Conservation (phyloP, 2,329 filamentous ascomycete species). For the Monosporascus sp. region DNA sequence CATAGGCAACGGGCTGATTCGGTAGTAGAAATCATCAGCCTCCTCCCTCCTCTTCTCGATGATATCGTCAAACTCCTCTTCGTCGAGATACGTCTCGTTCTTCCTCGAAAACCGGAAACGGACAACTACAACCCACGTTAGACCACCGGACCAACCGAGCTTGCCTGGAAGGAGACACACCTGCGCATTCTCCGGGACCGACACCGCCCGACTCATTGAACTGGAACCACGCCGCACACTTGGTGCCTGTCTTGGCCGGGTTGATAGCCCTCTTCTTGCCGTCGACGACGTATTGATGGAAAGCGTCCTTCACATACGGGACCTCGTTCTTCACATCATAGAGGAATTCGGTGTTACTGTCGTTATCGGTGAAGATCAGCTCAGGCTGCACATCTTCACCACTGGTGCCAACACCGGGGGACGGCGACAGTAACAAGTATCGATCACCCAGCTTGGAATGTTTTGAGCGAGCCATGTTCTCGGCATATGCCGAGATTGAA, state of each 20-base stretch:
- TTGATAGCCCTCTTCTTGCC: conserved; percentile 78
- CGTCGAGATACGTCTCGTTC: conserved; percentile 74
- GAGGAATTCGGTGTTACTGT: conserved; percentile 76
- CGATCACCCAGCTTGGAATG: conserved; percentile 78
- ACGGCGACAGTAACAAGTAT: conserved; percentile 81
- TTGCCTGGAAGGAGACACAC: conserved; percentile 54
- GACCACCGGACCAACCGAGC: not conserved
- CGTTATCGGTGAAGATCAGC: conserved; percentile 90
- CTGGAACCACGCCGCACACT: conserved; percentile 84
- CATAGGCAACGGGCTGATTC: conserved; percentile 90
- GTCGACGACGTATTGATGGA: conserved; percentile 82
- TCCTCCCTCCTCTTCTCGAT: conserved; percentile 83
- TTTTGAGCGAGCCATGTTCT: conserved; percentile 67
- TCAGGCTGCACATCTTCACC: conserved; percentile 80
- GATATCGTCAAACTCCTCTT: conserved; percentile 86
- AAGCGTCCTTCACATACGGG: conserved; percentile 90
- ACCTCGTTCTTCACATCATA: conserved; percentile 75
- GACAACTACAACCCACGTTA: conserved; percentile 55
- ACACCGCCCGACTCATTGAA: conserved; percentile 90
- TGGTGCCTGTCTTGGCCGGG: conserved; percentile 74
- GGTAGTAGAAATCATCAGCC: conserved; percentile 93
- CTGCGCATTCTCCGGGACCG: conserved; percentile 83
- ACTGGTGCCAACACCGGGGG: conserved; percentile 73
- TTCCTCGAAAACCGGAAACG: conserved; percentile 82
- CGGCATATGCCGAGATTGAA: conserved; percentile 60